Conservation (phyloP, 345 rosid species). For the Brassica cretica region DNA sequence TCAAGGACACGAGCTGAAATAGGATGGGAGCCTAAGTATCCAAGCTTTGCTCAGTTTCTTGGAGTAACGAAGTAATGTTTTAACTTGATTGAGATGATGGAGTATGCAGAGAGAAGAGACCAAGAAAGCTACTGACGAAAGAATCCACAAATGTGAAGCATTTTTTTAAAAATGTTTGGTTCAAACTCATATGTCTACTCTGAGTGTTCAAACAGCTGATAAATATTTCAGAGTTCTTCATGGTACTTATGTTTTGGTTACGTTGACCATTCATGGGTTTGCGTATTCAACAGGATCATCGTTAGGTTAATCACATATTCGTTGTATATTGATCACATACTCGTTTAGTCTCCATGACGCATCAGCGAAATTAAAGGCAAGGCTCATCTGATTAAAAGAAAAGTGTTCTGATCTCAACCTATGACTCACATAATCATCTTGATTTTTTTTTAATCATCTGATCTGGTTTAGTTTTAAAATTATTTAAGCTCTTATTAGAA, state of each 20-base stretch:
- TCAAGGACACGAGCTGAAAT: constrained; percentile 65
- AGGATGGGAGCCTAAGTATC: constrained; percentile 89
- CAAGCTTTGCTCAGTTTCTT: constrained; percentile 78
- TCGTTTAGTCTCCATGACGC: too few species aligned
- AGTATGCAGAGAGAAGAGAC: not conserved
- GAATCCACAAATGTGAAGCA: not conserved
- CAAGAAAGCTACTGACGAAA: not conserved
- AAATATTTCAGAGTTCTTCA: not conserved
- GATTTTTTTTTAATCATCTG: too few species aligned
- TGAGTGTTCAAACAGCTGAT: not conserved
- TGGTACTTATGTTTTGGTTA: not conserved
- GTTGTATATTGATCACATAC: too few species aligned
- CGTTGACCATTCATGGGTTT: too few species aligned
- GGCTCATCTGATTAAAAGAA: too few species aligned
- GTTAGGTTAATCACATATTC: too few species aligned
- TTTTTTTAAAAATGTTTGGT: not conserved
- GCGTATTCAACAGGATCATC: too few species aligned
- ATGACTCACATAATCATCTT: too few species aligned
- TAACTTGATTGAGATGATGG: not conserved
- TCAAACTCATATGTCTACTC: constrained; percentile 5
- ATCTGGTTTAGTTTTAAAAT: too few species aligned
- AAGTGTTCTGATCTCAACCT: too few species aligned
- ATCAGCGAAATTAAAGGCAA: too few species aligned
- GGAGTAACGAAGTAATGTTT: constrained; percentile 48
- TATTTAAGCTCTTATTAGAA: too few species aligned